Evolutionary conservation across 352 stramenopile genomes (phyloP), one percentile per base, ranked within the genome.

Genomic region (Plasmopara viticola): DNA sequence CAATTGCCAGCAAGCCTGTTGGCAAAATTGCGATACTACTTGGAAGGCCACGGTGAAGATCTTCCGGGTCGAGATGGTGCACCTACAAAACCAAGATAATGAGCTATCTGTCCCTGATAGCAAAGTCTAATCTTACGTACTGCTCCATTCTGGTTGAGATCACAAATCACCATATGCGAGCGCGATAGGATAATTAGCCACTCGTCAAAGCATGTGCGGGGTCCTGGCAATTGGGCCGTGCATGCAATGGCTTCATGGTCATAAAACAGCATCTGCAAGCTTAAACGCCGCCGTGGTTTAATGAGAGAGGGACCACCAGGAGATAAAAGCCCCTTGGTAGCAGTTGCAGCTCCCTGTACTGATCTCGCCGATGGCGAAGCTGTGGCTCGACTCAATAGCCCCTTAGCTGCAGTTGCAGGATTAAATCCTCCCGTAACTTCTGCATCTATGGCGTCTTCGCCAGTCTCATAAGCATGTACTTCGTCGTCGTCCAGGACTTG

Each of bases 211-310:
- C 73, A 88, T 0, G 55, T 56, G 17, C 78, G 74, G 8, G 79
- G 64, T 1, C 48, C 60, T 13, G 62, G 46, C 33, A 70, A 62
- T 31, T 74, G 61, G 0, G 74, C 74, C n/a, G 55, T 72, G 38
- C 64, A 70, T 5, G 59, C 50, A 34, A 91, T 80, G 14, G 67
- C 60, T 52, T 91, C 76, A 25, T 87, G 74, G 43, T 91, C 81
- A 47, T 86, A 90, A 49, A 91, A 91, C 1, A 88, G 44, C 70
- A 91, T 78, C 15, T 65, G 54, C 14, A 85, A 59, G n/a, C 66
- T 70, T 9, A 70, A 49, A 14, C 54, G 43, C 42, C 61, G 65
- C 40, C 67, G 66, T n/a, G 64, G 64, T 49, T 69, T 72, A 29
- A 86, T 79, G 48, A 86, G 78, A 12, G 74, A 71, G 17, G 65